A percentile compares a stretch with the other conserved stretches of the same genome.
These are phyloP conservation scores for Grigorovia yakushimaensis DNA, from an alignment of 805 yeast species.

Conservation along the genomic window DNA sequence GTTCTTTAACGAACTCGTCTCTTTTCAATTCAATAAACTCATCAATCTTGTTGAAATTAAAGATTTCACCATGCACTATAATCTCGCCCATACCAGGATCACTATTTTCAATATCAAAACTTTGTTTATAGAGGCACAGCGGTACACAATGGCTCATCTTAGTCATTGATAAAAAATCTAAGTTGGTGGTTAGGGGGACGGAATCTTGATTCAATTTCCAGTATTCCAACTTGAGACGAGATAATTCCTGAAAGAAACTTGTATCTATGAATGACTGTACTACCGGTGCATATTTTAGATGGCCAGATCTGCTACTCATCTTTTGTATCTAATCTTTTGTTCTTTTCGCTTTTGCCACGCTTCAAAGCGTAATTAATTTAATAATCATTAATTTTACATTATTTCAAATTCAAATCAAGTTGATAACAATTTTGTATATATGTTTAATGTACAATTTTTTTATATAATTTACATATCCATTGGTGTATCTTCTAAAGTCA, in stretches of 20 bases:
- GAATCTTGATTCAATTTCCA: constrained; percentile 42
- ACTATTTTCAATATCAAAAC: constrained; percentile 22
- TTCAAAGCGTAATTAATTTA: no score
- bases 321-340: not conserved
- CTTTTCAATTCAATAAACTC: constrained; percentile 71
- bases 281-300: constrained; percentile 32
- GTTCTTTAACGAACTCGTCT: constrained; percentile 38
- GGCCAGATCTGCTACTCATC: not conserved
- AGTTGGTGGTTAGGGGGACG: constrained; percentile 19
- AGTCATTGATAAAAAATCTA: constrained; percentile 14
- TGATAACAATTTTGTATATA: not conserved
- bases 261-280: constrained; percentile 73
- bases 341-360: not conserved
- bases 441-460: not conserved
- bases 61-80: constrained; percentile 31
- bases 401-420: not conserved
- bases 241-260: constrained; percentile 69
- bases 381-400: no score
- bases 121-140: constrained; percentile 21
- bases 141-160: constrained; percentile 12
- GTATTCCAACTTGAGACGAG: constrained; percentile 64
- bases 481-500: constrained; percentile 60
- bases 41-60: constrained; percentile 75
- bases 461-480: constrained; percentile 7
- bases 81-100: constrained; percentile 6